Base-by-base conservation (phyloP, 768 basidiomycete species). In the Chalciporus pseudorubinellus region DNA sequence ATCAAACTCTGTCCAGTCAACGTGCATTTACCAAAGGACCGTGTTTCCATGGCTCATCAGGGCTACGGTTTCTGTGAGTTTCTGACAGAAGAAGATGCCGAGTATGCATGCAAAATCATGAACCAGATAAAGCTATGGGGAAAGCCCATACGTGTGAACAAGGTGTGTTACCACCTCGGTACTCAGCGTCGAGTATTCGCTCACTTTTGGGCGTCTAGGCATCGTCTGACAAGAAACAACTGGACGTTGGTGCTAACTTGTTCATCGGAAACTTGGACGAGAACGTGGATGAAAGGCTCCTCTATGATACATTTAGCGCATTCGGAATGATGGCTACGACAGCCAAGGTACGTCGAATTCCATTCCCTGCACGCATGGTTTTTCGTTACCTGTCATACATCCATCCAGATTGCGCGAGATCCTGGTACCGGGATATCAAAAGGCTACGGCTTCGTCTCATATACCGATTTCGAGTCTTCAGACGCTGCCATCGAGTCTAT, bases 21-120 rank as follows among this genome's bases (percentile, higher is more conserved):
- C 65, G 95, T 98, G 0, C 97, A 98, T 72, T 77, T 99, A 7
- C 95, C 97, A 13, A 99, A 98, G 74, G 97, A 99, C 72, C 86
- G 97, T 60, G 92, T 99, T 50, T 97, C 94, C 12, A 95, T 95
- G 91, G 80, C 91, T 1, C 97, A 98, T 68, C 97, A 99, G 73
- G 97, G 97, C 42, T 99, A 98, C 73, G 97, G 97, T 36, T 99
- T 99, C 75, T 98, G 95, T 81, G 97, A 99, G 77, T 98, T 99
- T 71, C 76, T 95, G 72, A 94, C 94, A 34, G 95, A 98, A 75
- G 95, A 97, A 70, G 97, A 98, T 74, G 94, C 97, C 56, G 97
- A 99, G 72, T 99, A 99, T 71, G 95, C 94, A 51, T 98, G 95
- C 81, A 97, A 98, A 79, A 98, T 98, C 62, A 98, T 98, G 95